Evolutionary conservation across 2,329 filamentous ascomycete species (phyloP), one percentile per base, ranked within the genome.

Genomic region (Pseudogymnoascus sp.): DNA sequence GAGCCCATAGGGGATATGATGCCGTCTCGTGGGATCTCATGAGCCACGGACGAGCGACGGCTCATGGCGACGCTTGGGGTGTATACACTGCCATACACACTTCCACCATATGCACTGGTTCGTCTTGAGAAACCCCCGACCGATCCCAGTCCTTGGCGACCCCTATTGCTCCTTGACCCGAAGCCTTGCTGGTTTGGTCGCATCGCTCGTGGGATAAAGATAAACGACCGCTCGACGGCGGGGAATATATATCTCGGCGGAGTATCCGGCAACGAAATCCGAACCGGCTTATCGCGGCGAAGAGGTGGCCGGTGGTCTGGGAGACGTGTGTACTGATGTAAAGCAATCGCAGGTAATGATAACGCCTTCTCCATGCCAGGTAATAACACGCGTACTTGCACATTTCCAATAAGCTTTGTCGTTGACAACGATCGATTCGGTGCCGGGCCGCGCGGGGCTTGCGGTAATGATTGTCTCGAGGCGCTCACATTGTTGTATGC

Each of bases 121-220:
- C 90, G 85, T 71, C 91, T 89, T 6, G 89, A 92, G 69, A 83
- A 87, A 10, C 84, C 84, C 5, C 85, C 84, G 63, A 89, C 79
- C 71, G 80, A 91, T 68, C 81, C 88, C 77, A 90, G 83, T 14
- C 86, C 85, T 65, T 90, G 89, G 65, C 88, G 84, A 39, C 90
- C 87, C 72, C 90, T 89, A 66, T 89, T 90, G 63, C 90, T 83
- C 62, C 83, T 83, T 63, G 85, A 81, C 48, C 81, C 81, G 69
- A 88, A 85, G 31, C 87, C 85, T 78, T 96, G 91, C 75, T 96
- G 92, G 74, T 96, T 97, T 13, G 95, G 95, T 69, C 95, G 86
- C 79, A 97, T 84, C 10, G 93, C 93, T 69, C 95, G 85, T 11
- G 95, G 95, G 66, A 99, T 99, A 77, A 99, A 99, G 71, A 97